Evolutionary conservation across 768 basidiomycete species (phyloP).

Genomic region (Psilocybe tampanensis): DNA sequence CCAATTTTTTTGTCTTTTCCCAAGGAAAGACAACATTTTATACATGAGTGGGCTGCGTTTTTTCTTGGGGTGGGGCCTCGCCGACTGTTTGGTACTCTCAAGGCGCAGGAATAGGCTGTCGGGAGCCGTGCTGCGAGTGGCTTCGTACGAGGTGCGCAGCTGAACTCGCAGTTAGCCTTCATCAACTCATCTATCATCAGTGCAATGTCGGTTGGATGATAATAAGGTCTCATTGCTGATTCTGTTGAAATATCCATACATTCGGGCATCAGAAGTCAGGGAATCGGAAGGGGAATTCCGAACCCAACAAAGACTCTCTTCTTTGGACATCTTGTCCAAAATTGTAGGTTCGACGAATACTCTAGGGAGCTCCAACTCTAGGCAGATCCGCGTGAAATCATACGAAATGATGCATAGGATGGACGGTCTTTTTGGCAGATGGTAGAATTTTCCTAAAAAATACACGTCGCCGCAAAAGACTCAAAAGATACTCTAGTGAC

Average conservation of each 20-base stretch:
- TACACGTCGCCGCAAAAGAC: conserved; percentile 3
- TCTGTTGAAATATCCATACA: not conserved
- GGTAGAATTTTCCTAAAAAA: not conserved
- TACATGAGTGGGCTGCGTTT: not conserved
- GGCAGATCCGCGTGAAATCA: not conserved
- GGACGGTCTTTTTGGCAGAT: not conserved
- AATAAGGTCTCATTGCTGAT: not conserved
- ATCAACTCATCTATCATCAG: not conserved
- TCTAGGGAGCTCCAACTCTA: not conserved
- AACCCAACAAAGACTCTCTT: not conserved
- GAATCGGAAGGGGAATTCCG: not conserved
- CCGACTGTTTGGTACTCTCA: not conserved
- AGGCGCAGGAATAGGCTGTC: not conserved
- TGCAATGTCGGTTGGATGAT: not conserved
- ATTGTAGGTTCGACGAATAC: not conserved
- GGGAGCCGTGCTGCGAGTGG: not conserved
- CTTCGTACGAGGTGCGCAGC: not conserved
- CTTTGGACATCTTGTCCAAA: not conserved
- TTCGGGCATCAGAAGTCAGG: not conserved
- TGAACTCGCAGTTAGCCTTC: not conserved
- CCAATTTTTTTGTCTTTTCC: not conserved
- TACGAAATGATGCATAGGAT: not conserved
- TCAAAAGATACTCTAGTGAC: not conserved
- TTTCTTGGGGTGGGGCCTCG: not conserved
- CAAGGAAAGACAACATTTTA: too few relatives aligned